These are phyloP conservation scores for Isabelozyma rhagii DNA, from an alignment of 805 yeast genomes.

Conservation along the genomic window DNA sequence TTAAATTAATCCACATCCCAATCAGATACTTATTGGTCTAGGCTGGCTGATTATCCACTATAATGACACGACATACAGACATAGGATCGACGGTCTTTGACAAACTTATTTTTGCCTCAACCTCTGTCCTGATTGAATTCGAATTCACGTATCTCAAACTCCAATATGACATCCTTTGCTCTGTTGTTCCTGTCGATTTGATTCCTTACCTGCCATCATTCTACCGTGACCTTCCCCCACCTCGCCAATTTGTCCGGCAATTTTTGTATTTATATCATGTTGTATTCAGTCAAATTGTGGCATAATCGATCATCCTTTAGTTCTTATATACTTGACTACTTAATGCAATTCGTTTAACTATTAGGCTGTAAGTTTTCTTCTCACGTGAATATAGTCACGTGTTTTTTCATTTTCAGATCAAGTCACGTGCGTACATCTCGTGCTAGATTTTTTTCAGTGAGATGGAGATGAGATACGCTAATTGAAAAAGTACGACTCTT, in stretches of 20 bases:
- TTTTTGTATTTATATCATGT: neutral
- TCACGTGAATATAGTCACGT: neutral
- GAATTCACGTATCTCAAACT: no score
- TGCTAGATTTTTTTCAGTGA: neutral
- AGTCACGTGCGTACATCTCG: neutral
- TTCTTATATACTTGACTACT: neutral
- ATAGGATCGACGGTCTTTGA: neutral
- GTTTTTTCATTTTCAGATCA: neutral
- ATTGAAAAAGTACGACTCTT: neutral
- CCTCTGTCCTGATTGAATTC: no score
- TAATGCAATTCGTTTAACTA: neutral
- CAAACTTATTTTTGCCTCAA: no score
- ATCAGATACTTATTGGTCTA: conserved; percentile 92
- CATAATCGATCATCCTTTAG: neutral
- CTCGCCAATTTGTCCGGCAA: neutral
- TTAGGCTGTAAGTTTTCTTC: neutral
- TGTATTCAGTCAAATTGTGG: neutral
- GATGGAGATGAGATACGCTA: neutral
- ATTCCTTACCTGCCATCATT: neutral
- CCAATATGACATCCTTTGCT: no score
- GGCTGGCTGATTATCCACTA: conserved; percentile 7
- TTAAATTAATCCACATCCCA: conserved; percentile 92
- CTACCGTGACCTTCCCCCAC: neutral
- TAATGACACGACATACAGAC: neutral
- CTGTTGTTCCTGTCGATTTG: neutral